Conservation (phyloP, 2,329 filamentous ascomycete genomes). For the Sclerotinia borealis region DNA sequence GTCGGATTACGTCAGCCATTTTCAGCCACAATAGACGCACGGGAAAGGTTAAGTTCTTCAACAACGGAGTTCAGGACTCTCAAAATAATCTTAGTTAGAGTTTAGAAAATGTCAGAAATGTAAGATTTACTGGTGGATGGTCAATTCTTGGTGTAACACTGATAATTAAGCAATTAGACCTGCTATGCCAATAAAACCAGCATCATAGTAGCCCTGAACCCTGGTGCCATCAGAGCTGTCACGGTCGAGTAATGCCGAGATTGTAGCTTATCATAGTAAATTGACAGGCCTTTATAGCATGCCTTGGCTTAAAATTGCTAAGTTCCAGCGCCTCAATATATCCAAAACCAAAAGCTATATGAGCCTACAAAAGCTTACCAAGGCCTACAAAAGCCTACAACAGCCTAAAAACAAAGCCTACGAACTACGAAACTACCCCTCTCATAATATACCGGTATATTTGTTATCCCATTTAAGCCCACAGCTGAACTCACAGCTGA, state of each 20-base stretch:
- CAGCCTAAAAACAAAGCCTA: no score
- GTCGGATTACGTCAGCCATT: neutral
- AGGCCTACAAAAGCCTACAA: no score
- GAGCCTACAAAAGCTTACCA: no score
- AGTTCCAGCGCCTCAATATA: neutral
- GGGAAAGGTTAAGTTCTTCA: neutral
- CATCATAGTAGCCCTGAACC: neutral
- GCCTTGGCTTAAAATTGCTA: neutral
- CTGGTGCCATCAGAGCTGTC: no score
- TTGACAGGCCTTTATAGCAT: neutral
- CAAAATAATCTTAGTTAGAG: no score
- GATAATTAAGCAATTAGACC: neutral
- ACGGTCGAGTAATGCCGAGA: neutral
- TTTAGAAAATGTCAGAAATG: no score
- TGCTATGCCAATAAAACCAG: neutral
- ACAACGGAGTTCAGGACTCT: neutral
- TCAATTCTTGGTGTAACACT: neutral
- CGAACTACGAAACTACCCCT: neutral
- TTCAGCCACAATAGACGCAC: neutral
- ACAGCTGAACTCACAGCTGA: neutral
- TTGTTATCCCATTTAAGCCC: neutral
- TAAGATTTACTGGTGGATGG: neutral
- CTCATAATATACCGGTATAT: neutral
- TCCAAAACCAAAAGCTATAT: no score
- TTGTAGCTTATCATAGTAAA: neutral